These are phyloP conservation scores for Nyssa sinensis DNA, from an alignment of 148 eudicot genomes.

Conservation along the genomic window DNA sequence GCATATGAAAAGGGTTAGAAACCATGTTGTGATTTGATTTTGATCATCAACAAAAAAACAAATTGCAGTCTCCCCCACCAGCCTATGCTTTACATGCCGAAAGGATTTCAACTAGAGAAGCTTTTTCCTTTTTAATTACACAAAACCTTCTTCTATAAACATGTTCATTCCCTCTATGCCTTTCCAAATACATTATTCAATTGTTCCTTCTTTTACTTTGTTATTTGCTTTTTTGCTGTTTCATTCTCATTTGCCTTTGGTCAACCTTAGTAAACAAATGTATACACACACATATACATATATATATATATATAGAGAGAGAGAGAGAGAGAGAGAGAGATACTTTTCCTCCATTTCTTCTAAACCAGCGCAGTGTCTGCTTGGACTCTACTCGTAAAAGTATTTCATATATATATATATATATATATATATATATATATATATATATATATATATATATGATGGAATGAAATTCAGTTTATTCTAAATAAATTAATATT, in stretches of 20 bases:
- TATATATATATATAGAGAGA: no score
- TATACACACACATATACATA: not conserved
- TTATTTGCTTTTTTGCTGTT: not conserved
- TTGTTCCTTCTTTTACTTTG: not conserved
- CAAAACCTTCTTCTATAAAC: not conserved
- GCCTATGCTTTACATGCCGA: not conserved
- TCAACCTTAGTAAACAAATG: constrained; percentile 3
- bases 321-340: no score
- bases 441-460: no score
- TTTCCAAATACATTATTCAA: not conserved
- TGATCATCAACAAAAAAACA: not conserved
- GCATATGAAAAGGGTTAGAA: no score
- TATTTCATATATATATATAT: no score
- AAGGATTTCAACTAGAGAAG: not conserved
- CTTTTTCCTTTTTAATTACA: not conserved
- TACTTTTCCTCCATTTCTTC: not conserved
- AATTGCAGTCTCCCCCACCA: not conserved
- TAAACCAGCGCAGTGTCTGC: no score
- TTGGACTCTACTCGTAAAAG: not conserved
- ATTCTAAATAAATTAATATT: no score
- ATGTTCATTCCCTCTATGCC: not conserved
- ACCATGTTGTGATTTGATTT: not conserved
- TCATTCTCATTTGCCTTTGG: not conserved
- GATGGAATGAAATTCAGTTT: not conserved
- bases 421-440: no score